Evolutionary conservation across 768 basidiomycete species (phyloP).

Genomic region (Russula brevipes): DNA sequence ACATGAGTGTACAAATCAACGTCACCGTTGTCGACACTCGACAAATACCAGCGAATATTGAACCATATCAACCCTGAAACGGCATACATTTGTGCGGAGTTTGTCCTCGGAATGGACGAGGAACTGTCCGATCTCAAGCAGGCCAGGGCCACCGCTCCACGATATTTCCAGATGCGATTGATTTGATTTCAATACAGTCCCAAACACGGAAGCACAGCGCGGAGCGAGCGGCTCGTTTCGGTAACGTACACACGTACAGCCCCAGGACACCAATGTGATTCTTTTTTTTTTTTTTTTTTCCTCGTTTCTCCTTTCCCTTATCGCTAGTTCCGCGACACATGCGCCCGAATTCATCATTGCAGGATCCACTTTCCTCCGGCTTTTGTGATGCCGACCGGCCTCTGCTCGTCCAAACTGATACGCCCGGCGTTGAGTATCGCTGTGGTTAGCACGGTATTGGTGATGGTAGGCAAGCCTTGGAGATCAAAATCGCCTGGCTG

Average conservation of each 20-base stretch:
- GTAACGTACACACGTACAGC: neutral
- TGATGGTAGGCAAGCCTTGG: constrained; percentile 81
- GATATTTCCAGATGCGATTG: neutral
- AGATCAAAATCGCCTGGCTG: constrained; percentile 70
- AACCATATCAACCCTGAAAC: neutral
- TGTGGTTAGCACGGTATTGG: constrained; percentile 81
- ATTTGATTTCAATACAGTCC: constrained; percentile 7
- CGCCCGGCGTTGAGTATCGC: constrained; percentile 89
- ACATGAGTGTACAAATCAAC: neutral
- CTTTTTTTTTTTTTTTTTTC: neutral
- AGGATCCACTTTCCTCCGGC: constrained; percentile 60
- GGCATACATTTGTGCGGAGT: neutral
- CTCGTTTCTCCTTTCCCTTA: no score
- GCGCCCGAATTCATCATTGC: constrained; percentile 40
- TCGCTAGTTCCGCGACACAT: neutral
- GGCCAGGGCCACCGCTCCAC: neutral
- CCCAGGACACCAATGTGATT: neutral
- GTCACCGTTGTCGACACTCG: neutral
- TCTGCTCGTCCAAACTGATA: constrained; percentile 84
- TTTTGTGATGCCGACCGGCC: constrained; percentile 73
- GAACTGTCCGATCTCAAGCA: neutral
- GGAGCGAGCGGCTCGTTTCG: neutral
- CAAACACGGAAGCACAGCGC: constrained; percentile 10
- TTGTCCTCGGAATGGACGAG: neutral
- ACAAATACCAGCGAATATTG: no score